These are phyloP conservation scores for Sonneratia caseolaris DNA, from an alignment of 345 rosid species.

Conservation along the genomic window DNA sequence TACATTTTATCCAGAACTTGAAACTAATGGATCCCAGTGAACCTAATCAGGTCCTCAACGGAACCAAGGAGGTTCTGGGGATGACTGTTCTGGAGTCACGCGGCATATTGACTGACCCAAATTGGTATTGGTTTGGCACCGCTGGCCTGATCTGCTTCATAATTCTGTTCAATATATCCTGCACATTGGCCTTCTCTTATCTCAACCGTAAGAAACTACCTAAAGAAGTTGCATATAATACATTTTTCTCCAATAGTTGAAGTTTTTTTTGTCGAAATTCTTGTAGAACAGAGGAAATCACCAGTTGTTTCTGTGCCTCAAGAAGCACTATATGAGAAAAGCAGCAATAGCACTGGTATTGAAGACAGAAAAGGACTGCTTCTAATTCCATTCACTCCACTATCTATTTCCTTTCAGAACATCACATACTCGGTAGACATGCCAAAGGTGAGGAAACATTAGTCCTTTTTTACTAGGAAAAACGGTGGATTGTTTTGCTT, in stretches of 20 bases:
- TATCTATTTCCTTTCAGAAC: constrained; percentile 28
- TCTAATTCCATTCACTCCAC: constrained; percentile 28
- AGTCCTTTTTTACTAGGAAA: not conserved
- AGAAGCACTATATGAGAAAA: constrained; percentile 11
- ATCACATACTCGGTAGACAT: constrained; percentile 28
- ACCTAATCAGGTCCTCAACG: constrained; percentile 1
- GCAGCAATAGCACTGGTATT: not conserved
- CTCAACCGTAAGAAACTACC: constrained; percentile 32
- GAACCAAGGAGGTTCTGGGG: constrained; percentile 30
- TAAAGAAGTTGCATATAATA: not conserved
- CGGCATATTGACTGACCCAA: constrained; percentile 29
- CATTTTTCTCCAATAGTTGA: not conserved
- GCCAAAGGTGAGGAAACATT: constrained; percentile 17
- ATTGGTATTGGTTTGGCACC: constrained; percentile 62
- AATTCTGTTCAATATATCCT: constrained; percentile 27
- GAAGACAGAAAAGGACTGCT: constrained; percentile 12
- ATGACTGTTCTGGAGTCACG: constrained; percentile 29
- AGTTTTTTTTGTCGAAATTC: not conserved
- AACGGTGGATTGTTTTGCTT: not conserved
- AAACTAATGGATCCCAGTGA: not conserved
- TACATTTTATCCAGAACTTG: not conserved
- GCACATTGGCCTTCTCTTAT: constrained; percentile 33
- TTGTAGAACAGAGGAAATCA: constrained; percentile 33
- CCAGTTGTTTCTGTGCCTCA: constrained; percentile 12
- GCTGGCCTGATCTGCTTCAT: constrained; percentile 27